Conservation (phyloP, 495 filamentous ascomycete genomes). For the Cudoniella acicularis region DNA sequence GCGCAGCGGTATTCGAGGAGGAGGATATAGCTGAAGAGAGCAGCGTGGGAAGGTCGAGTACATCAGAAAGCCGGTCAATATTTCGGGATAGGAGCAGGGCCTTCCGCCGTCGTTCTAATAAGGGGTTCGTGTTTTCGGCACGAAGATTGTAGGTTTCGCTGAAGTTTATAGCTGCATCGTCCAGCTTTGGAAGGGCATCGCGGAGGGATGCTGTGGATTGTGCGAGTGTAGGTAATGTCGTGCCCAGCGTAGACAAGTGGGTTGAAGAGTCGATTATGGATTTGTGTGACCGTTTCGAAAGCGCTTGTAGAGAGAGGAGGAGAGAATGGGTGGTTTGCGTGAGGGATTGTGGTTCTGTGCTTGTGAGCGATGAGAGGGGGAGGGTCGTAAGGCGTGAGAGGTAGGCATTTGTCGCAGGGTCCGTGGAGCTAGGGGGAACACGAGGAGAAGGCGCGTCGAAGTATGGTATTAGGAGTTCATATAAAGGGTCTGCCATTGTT, state of each 20-base stretch:
- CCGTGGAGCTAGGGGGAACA: constrained; percentile 32
- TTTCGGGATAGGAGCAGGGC: constrained; percentile 85
- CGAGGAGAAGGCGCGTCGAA: constrained; percentile 39
- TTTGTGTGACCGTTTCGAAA: constrained; percentile 90
- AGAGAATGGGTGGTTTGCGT: constrained; percentile 76
- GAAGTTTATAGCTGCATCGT: constrained; percentile 73
- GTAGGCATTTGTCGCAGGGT: constrained; percentile 59
- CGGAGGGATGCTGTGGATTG: constrained; percentile 61
- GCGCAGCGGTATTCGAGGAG: constrained; percentile 39
- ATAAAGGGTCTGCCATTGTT: constrained; percentile 66
- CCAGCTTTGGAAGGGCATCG: constrained; percentile 71
- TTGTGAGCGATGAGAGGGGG: constrained; percentile 65
- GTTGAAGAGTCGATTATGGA: constrained; percentile 76
- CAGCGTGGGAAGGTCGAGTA: constrained; percentile 85
- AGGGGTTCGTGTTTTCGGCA: constrained; percentile 62
- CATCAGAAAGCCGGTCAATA: constrained; percentile 83
- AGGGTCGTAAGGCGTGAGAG: constrained; percentile 77
- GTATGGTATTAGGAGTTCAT: constrained; percentile 67
- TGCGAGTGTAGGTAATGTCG: constrained; percentile 63
- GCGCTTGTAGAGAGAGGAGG: constrained; percentile 79
- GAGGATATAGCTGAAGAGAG: constrained; percentile 72
- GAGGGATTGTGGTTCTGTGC: constrained; percentile 75
- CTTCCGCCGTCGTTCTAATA: constrained; percentile 72
- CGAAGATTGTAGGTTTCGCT: constrained; percentile 76
- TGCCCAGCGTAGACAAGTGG: constrained; percentile 67